Evolutionary conservation across 225 moss, liverwort and hornwort genomes (phyloP).

Genomic region (Physcomitrium patens): DNA sequence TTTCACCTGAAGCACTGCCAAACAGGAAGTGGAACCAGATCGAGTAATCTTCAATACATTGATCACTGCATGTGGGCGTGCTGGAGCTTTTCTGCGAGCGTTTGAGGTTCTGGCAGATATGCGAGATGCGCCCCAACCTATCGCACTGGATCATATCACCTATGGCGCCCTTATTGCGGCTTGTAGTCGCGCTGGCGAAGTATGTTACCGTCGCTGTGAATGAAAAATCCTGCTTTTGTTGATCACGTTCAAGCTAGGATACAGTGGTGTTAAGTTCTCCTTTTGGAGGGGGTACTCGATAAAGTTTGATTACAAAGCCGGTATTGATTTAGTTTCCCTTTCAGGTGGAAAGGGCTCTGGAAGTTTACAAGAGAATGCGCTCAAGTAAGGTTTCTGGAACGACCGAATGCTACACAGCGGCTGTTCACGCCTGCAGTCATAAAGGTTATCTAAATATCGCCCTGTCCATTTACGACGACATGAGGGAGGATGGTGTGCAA

Average conservation of each 20-base stretch:
- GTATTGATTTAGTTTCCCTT: conserved; percentile 8
- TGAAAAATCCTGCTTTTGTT: not conserved
- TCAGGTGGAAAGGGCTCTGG: conserved; percentile 80
- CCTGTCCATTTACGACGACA: conserved; percentile 62
- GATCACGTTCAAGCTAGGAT: not conserved
- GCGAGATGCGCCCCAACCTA: conserved; percentile 56
- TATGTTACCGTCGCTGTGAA: conserved; percentile 26
- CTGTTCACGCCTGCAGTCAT: conserved; percentile 79
- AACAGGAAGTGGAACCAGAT: conserved; percentile 80
- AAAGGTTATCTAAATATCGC: conserved; percentile 61
- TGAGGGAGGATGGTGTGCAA: conserved; percentile 59
- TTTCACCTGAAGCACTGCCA: conserved; percentile 10
- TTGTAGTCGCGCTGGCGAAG: conserved; percentile 78
- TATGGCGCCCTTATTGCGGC: conserved; percentile 76
- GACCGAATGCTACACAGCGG: conserved; percentile 78
- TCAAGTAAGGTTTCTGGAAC: conserved; percentile 53
- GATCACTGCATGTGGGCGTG: conserved; percentile 78
- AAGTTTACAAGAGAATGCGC: conserved; percentile 76
- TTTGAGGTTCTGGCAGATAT: conserved; percentile 80
- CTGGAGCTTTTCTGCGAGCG: conserved; percentile 82
- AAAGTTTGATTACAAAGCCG: not conserved
- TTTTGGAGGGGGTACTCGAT: not conserved
- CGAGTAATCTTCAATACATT: conserved; percentile 83
- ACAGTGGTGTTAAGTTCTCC: not conserved
- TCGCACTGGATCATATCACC: conserved; percentile 70